Base-by-base conservation (phyloP, 2,329 filamentous ascomycete species). In the Aspergillus sp. region DNA sequence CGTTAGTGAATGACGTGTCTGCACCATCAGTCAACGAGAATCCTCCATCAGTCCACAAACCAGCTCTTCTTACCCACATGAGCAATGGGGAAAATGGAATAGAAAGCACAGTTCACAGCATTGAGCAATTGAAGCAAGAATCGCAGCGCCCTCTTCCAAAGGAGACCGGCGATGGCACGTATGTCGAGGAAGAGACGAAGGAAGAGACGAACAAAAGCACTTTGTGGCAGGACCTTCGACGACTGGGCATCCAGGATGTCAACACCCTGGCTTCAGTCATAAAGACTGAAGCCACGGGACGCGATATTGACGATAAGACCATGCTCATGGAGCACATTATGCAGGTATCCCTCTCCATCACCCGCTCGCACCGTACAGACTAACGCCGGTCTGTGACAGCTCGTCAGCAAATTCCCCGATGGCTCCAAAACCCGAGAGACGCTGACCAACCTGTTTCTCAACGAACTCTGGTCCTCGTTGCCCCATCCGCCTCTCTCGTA, bases 321-420 rank as follows among this genome's bases (percentile, higher is more conserved):
- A 88, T 89, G 78, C 75, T 90, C 43, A 89, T 90, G 83, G 88
- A 90, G 68, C 78, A 82, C 6, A 79, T 87, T 4, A 89, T 90
- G 54, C 82, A 79, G 61, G 75, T 76, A 67, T 56, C 7, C 11
- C 40, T 20, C 40, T 4, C 40, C 13, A 13, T 42, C 17, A 22
- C 17, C 11, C 4, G 13, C 10, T 42, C 16, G 6, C 16, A 17
- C 2, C n/a, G 20, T 19, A 17, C 4, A 22, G 5, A 35, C 2
- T 48, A 7, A 33, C 9, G 17, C 16, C 41, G 20, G 20, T 22
- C 1, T 22, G 47, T 40, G 22, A 26, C 53, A 86, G 74, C 76
- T 90, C 14, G 86, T 89, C 4, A 79, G 85, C 11, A 81, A 80
- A 32, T 75, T 90, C 33, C 86, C 85, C 1, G 72, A 79, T 46